A percentile compares a stretch with the other conserved stretches of the same genome.
phyloP scores from a whole-genome alignment of 768 basidiomycete genomes.

The Suillus luteus region DNA sequence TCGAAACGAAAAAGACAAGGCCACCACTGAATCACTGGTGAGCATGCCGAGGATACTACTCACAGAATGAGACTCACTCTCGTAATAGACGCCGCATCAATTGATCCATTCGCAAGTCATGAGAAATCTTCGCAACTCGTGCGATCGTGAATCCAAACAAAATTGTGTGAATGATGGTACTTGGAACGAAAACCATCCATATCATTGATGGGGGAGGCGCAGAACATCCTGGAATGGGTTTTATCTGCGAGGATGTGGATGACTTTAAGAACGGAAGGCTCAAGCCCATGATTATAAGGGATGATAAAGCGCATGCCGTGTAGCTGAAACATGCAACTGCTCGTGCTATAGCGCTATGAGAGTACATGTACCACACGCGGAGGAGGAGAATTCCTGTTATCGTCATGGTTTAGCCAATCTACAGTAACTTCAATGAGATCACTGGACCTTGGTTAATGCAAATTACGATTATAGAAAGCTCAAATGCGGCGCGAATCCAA shows the following conservation, averaged over 20 bases:
- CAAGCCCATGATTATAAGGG: not conserved
- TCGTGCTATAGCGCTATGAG: constrained; percentile 6
- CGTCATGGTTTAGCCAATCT: not conserved
- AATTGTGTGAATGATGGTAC: constrained; percentile 10
- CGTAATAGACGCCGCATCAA: constrained; percentile 9
- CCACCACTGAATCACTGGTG: constrained; percentile 5
- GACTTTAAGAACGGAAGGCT: constrained; percentile 4
- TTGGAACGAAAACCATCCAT: constrained; percentile 13
- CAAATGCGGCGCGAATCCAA: constrained; percentile 6
- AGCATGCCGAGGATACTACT: not conserved
- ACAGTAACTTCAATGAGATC: not conserved
- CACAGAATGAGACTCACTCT: constrained; percentile 10
- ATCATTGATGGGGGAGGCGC: constrained; percentile 9
- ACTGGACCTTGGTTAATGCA: constrained; percentile 14
- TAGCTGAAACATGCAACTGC: constrained; percentile 10
- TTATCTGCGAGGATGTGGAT: not conserved
- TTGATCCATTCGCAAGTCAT: not conserved
- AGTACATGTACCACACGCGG: constrained; percentile 19
- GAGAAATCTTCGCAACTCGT: constrained; percentile 1
- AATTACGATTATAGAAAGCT: constrained; percentile 11
- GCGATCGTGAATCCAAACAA: constrained; percentile 13
- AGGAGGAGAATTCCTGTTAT: constrained; percentile 14
- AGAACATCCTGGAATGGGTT: constrained; percentile 9
- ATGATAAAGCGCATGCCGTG: constrained; percentile 7
- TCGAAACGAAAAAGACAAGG: constrained; percentile 15